Percentiles rank a stretch among this genome's conserved stretches.
Evolutionary conservation across 2,329 filamentous ascomycete species (phyloP).

Genomic region (Ceratocystis cacaofunesta): DNA sequence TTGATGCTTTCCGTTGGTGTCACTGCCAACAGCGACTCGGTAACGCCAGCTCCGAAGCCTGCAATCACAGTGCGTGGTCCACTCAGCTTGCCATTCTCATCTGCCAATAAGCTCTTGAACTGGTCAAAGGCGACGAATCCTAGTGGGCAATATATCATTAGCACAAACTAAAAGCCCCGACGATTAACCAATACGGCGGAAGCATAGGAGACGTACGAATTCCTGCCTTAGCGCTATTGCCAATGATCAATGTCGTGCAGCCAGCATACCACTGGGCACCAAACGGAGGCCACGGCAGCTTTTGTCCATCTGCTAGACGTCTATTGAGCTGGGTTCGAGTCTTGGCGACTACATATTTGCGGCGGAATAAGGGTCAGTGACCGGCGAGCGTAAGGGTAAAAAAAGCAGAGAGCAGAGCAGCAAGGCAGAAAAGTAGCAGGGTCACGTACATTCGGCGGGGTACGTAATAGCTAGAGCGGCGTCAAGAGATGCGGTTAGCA

Average conservation of each 20-base stretch:
- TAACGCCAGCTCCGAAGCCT: constrained; percentile 87
- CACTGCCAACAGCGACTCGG: constrained; percentile 82
- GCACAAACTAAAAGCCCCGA: not conserved
- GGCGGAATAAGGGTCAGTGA: too few species aligned
- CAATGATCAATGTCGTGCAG: constrained; percentile 91
- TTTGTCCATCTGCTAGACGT: constrained; percentile 63
- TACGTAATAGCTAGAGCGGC: constrained; percentile 60
- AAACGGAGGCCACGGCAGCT: constrained; percentile 89
- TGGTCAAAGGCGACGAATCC: constrained; percentile 93
- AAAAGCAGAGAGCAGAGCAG: not conserved
- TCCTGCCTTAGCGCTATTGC: constrained; percentile 90
- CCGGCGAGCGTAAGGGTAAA: too few species aligned
- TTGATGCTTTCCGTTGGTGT: constrained; percentile 98
- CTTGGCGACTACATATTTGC: constrained; percentile 56
- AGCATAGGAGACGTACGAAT: constrained; percentile 45
- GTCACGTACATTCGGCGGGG: constrained; percentile 67
- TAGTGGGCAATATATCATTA: constrained; percentile 22
- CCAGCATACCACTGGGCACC: constrained; percentile 93
- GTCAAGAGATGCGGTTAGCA: too few species aligned
- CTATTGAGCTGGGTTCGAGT: constrained; percentile 88
- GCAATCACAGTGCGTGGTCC: constrained; percentile 84
- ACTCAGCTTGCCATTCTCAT: constrained; percentile 73
- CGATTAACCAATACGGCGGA: too few species aligned
- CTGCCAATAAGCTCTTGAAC: constrained; percentile 71
- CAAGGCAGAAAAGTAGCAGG: constrained; percentile 6